Percentiles rank a stretch among this genome's conserved stretches.
Evolutionary conservation across 2,329 filamentous ascomycete species (phyloP).

Genomic region (Knufia petricola): DNA sequence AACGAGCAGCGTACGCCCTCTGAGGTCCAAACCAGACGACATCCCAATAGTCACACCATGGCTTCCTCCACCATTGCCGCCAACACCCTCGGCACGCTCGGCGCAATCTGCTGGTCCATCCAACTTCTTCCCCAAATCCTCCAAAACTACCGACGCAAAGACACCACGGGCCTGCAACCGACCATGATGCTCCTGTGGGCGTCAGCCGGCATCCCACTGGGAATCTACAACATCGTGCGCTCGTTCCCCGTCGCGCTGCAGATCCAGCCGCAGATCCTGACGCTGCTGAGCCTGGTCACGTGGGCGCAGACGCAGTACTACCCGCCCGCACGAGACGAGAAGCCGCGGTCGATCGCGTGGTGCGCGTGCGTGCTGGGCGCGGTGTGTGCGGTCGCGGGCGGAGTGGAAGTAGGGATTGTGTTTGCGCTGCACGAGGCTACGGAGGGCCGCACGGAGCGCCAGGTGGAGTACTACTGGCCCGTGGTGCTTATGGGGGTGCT

Average conservation of each 20-base stretch:
- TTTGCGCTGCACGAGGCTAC: conserved; percentile 44
- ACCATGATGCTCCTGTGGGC: conserved; percentile 67
- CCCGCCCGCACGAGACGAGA: conserved; percentile 25
- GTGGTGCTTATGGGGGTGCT: conserved; percentile 57
- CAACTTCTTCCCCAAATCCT: conserved; percentile 61
- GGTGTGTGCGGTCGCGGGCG: conserved; percentile 49
- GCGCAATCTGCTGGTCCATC: conserved; percentile 59
- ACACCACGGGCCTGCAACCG: conserved; percentile 55
- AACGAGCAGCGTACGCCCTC: too few relatives aligned
- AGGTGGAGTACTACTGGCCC: conserved; percentile 42
- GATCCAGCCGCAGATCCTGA: conserved; percentile 50
- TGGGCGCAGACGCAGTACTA: conserved; percentile 51
- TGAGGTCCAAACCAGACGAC: too few relatives aligned
- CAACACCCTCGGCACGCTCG: conserved; percentile 50
- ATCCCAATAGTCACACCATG: too few relatives aligned
- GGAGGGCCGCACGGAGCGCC: conserved; percentile 30
- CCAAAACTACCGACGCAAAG: conserved; percentile 57
- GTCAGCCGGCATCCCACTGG: conserved; percentile 57
- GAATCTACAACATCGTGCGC: conserved; percentile 49
- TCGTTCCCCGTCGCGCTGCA: conserved; percentile 44
- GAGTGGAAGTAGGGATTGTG: conserved; percentile 50
- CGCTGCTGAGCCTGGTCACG: conserved; percentile 41
- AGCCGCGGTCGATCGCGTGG: conserved; percentile 45
- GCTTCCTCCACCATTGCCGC: conserved; percentile 34
- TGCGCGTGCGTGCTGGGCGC: conserved; percentile 42